phyloP scores from a whole-genome alignment of 768 basidiomycete species.

The Auriscalpium vulgare region DNA sequence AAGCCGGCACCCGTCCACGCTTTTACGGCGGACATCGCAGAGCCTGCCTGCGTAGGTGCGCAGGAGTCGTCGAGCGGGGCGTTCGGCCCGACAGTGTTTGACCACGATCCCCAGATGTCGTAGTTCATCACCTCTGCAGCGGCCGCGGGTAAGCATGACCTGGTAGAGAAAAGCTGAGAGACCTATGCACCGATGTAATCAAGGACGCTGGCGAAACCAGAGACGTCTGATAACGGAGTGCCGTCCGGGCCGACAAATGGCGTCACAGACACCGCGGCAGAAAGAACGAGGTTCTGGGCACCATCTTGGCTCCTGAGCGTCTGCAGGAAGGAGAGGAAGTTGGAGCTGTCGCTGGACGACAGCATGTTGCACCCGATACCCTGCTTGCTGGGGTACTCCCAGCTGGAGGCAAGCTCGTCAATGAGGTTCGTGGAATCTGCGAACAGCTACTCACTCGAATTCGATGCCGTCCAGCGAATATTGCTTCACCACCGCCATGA shows the following conservation, averaged over 20 bases:
- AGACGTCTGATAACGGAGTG: slow-evolving; percentile 57
- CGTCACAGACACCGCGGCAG: slow-evolving; percentile 40
- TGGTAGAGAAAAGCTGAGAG: neutral
- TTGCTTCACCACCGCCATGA: slow-evolving; percentile 37
- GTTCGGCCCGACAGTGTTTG: slow-evolving; percentile 65
- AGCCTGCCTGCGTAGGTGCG: slow-evolving; percentile 54
- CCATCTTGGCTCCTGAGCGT: slow-evolving; percentile 52
- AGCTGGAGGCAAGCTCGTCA: slow-evolving; percentile 36
- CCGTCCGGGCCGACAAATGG: slow-evolving; percentile 44
- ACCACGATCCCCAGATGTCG: slow-evolving; percentile 50
- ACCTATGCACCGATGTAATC: slow-evolving; percentile 40
- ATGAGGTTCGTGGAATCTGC: neutral
- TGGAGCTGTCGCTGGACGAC: slow-evolving; percentile 50
- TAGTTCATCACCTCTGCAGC: slow-evolving; percentile 52
- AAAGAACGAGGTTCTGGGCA: slow-evolving; percentile 49
- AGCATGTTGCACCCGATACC: slow-evolving; percentile 69
- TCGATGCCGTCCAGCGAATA: slow-evolving; percentile 56
- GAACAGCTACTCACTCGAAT: slow-evolving; percentile 19
- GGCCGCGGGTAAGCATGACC: neutral
- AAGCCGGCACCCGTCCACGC: slow-evolving; percentile 79
- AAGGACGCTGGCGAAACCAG: slow-evolving; percentile 61
- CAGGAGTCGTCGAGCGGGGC: slow-evolving; percentile 81
- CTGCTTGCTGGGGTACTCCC: slow-evolving; percentile 72
- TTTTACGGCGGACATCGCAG: slow-evolving; percentile 66
- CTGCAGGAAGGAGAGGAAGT: slow-evolving; percentile 72